Base-by-base conservation (phyloP, 2,329 filamentous ascomycete genomes). In the Sporothrix brunneoviolacea region DNA sequence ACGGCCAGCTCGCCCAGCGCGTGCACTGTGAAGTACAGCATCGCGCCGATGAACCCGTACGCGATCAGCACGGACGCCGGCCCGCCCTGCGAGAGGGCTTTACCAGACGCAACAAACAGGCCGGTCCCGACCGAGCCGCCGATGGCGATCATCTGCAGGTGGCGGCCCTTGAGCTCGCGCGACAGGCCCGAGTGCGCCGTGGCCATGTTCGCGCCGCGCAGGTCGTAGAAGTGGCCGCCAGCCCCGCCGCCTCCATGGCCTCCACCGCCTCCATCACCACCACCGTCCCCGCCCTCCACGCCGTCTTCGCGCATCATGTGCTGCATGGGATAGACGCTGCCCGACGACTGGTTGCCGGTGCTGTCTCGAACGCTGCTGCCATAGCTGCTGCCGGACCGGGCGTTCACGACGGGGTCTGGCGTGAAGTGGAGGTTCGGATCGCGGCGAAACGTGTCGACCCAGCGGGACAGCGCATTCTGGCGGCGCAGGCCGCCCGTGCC, bases 141-240 rank as follows among this genome's bases (percentile, higher is more conserved):
- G 58, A 96, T 95, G 13, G 91, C 91, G 73, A 96, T 96, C 91
- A 96, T 96, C 71, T 96, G 91, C 64, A 96, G 65, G 72, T 97
- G 91, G 42, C 90, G 77, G 18, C 83, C 82, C 69, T 94, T 93
- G 58, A 95, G 70, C 65, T 82, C 84, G 61, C 90, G 77, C 45
- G 86, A 81, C 45, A 97, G 74, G 8, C 85, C 82, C 40, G 87
- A 84, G 57, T 83, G 77, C 4, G 88, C 86, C 2, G 88, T 91
- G 62, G 90, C 84, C 57, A 88, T 69, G 62, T 88, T 77, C 42
- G 79, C 81, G 58, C 69, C 67, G 24, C 71, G 73, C 46, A 82
- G 57, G 59, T 82, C 77, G 58, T 75, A 82, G 61, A 35, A 27
- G 30, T 8, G n/a, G 18, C 28, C 38, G 21, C 28, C 38, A n/a